Percentiles rank a stretch among this genome's conserved stretches.
Evolutionary conservation across 1,284 basidiomycete genomes (phyloP).

Genomic region (Mycena citricolor): DNA sequence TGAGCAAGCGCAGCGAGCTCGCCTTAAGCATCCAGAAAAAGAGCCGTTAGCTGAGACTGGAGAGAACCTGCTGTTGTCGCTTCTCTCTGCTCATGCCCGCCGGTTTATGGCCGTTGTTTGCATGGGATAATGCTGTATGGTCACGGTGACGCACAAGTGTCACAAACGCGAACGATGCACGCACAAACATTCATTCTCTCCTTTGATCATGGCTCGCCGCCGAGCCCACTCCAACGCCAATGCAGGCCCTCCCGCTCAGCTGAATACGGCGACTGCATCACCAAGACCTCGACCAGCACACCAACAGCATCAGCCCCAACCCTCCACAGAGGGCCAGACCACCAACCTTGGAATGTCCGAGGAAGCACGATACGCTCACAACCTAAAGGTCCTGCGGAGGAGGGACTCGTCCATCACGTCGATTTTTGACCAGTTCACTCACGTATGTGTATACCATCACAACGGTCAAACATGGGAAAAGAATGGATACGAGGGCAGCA

Average conservation of each 20-base stretch:
- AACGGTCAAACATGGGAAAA: slow-evolving; percentile 78
- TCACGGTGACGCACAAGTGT: too few relatives aligned
- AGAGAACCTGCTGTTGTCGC: too few relatives aligned
- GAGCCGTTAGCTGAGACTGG: too few relatives aligned
- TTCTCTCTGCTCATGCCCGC: too few relatives aligned
- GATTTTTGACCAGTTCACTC: slow-evolving; percentile 84
- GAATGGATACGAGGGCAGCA: slow-evolving; percentile 82
- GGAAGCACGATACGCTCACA: slow-evolving; percentile 65
- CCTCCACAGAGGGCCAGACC: slow-evolving; percentile 18
- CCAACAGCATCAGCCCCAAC: slow-evolving; percentile 24
- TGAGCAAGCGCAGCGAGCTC: too few relatives aligned
- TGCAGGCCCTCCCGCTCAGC: slow-evolving; percentile 10
- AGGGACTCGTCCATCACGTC: slow-evolving; percentile 78
- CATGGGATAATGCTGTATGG: too few relatives aligned
- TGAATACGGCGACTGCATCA: slow-evolving; percentile 13
- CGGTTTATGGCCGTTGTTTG: too few relatives aligned
- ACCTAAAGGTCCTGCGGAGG: slow-evolving; percentile 80
- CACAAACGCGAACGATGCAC: too few relatives aligned
- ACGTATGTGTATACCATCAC: slow-evolving; percentile 78
- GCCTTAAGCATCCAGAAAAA: too few relatives aligned
- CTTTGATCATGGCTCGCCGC: too few relatives aligned
- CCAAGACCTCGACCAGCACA: slow-evolving; percentile 20
- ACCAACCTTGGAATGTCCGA: slow-evolving; percentile 26
- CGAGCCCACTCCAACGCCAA: too few relatives aligned
- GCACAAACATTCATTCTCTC: too few relatives aligned